Base-by-base conservation (phyloP, 129 eudicot genomes). In the Flaveria robusta region DNA sequence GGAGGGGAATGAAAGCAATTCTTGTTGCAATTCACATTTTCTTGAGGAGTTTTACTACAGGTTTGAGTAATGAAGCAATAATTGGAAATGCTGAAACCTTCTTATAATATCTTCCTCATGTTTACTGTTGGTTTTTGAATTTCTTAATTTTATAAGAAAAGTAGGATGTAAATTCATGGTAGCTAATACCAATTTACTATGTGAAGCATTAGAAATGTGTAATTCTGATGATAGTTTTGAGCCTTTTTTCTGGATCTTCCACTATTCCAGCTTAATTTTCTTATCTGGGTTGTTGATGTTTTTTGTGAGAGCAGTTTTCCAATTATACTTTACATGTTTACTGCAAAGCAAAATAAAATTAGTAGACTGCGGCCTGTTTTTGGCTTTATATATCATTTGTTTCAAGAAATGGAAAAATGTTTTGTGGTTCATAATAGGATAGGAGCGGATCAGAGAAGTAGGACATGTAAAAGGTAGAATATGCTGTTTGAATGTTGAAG, bases 211-310 rank as follows among this genome's bases (percentile, higher is more conserved):
- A 45, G 34, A 49, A n/a, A 70, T 70, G 74, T 0, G 60, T 4
- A 49, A 18, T 52, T n/a, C 7, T 49, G 45, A 70, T 70, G 63
- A 70, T 49, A 8, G 63, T 27, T 70, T 70, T 24, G 1, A 70
- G 43, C n/a, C n/a, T n/a, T n/a, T n/a, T n/a, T n/a, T n/a, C n/a
- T n/a, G n/a, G n/a, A n/a, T n/a, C n/a, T n/a, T n/a, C n/a, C n/a
- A n/a, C n/a, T n/a, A n/a, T n/a, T n/a, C 6, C 46, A 47, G 23
- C 22, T 27, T 2, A 2, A 42, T 67, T 9, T 20, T 39, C 27
- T 29, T 67, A 62, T 26, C 13, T 62, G 41, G 67, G 15, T 20
- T 27, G 14, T 62, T 3, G 8, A 0, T 27, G 20, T 62, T 62
- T 27, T 26, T 26, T 27, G 31, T 27, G 31, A 27, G 31, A 27